Conservation (phyloP, 2,329 filamentous ascomycete genomes). For the Grosmannia clavigera region DNA sequence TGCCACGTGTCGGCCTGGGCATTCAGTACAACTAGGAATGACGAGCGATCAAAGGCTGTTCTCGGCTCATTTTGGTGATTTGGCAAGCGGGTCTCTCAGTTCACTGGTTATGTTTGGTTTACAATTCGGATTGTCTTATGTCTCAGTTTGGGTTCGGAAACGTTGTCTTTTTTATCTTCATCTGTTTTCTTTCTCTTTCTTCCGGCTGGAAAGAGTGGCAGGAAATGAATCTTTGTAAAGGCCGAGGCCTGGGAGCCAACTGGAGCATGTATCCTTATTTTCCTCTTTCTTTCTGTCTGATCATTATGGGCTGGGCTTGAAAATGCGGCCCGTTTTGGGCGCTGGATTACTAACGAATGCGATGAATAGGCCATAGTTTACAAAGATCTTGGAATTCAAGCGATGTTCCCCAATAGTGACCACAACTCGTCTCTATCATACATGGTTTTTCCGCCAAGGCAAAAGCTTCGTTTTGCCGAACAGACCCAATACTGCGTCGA, state of each 20-base stretch:
- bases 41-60: background rate
- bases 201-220: background rate
- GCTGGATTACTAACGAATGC: background rate
- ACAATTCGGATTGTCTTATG: background rate
- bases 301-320: background rate
- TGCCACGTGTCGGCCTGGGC: conserved; percentile 34
- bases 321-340: background rate
- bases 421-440: background rate
- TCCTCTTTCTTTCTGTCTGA: background rate
- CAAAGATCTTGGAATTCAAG: background rate
- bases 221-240: background rate
- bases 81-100: background rate
- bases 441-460: background rate
- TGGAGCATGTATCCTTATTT: background rate
- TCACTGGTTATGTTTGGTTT: background rate
- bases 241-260: background rate
- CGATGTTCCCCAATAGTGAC: background rate
- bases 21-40: conserved; percentile 19
- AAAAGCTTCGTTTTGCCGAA: background rate
- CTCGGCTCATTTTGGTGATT: background rate
- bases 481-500: background rate
- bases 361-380: background rate
- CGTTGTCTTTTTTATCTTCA: background rate
- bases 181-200: background rate
- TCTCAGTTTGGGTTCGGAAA: background rate